phyloP scores from a whole-genome alignment of 208 protist genomes.

The Lotmaria passim region DNA sequence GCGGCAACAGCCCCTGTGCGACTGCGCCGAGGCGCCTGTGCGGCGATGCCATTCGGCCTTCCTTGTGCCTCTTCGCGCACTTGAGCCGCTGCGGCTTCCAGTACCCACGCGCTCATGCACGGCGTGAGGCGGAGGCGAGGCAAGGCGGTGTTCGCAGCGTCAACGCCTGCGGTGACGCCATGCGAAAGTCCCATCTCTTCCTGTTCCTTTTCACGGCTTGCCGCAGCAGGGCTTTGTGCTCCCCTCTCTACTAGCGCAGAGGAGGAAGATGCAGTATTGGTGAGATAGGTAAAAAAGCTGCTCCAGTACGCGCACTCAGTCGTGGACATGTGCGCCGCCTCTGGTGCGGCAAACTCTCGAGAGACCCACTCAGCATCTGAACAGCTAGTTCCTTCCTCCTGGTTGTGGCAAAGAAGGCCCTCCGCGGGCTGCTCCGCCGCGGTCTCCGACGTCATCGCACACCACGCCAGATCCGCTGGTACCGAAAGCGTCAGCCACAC shows the following conservation, averaged over 20 bases:
- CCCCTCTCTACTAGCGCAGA: no score
- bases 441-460: constrained; percentile 1
- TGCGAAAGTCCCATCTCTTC: no score
- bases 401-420: no score
- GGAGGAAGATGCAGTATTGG: no score
- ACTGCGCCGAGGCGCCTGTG: no score
- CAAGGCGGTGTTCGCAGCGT: neutral
- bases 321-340: neutral
- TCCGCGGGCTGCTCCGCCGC: neutral
- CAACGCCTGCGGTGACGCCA: no score
- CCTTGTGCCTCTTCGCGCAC: no score
- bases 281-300: constrained; percentile 22
- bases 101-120: constrained; percentile 20
- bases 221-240: no score
- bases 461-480: constrained; percentile 22
- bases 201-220: no score
- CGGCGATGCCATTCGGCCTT: no score
- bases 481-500: constrained; percentile 13
- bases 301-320: constrained; percentile 28
- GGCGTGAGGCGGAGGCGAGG: constrained; percentile 20
- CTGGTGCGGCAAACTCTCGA: neutral
- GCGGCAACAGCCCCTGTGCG: neutral
- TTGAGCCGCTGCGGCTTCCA: constrained; percentile 20
- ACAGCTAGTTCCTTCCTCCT: no score
- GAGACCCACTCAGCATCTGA: no score